Evolutionary conservation across 2,329 filamentous ascomycete species (phyloP).

Genomic region (Sclerotinia sclerotiorum): DNA sequence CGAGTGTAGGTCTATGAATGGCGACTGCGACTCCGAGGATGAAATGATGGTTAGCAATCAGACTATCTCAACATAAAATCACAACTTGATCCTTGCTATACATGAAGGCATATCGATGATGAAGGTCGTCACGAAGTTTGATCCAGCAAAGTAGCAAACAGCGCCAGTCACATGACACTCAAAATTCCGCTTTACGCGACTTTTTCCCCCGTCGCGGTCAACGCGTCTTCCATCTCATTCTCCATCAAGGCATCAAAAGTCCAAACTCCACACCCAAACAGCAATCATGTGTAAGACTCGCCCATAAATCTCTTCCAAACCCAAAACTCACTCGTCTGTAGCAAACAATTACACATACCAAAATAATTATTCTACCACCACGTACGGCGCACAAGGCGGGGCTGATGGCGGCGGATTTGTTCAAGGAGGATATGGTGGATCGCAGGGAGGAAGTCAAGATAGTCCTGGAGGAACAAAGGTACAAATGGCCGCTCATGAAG

Average conservation of each 20-base stretch:
- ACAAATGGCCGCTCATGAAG: slow-evolving; percentile 22
- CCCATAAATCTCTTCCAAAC: too few relatives aligned
- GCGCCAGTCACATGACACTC: not conserved
- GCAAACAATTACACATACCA: slow-evolving; percentile 36
- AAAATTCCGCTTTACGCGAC: slow-evolving; percentile 17
- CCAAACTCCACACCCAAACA: not conserved
- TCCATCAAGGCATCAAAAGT: not conserved
- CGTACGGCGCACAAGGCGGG: slow-evolving; percentile 53
- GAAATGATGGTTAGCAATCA: not conserved
- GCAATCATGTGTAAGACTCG: slow-evolving; percentile 11
- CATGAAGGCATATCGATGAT: not conserved
- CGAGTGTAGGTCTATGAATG: not conserved
- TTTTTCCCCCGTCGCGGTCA: slow-evolving; percentile 16
- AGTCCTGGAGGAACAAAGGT: slow-evolving; percentile 49
- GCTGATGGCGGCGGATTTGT: slow-evolving; percentile 64
- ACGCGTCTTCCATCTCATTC: slow-evolving; percentile 17
- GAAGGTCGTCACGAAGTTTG: not conserved
- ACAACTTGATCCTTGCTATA: not conserved
- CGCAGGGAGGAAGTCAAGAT: slow-evolving; percentile 59
- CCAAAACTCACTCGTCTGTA: not conserved
- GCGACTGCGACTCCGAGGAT: not conserved
- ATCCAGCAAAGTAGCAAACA: not conserved
- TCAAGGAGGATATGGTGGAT: slow-evolving; percentile 46
- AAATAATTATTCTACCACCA: slow-evolving; percentile 33
- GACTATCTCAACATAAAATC: not conserved